Percentiles rank a stretch among this genome's conserved stretches.
Conservation (phyloP, 768 basidiomycete genomes). For the Boletus sensibilis region DNA sequence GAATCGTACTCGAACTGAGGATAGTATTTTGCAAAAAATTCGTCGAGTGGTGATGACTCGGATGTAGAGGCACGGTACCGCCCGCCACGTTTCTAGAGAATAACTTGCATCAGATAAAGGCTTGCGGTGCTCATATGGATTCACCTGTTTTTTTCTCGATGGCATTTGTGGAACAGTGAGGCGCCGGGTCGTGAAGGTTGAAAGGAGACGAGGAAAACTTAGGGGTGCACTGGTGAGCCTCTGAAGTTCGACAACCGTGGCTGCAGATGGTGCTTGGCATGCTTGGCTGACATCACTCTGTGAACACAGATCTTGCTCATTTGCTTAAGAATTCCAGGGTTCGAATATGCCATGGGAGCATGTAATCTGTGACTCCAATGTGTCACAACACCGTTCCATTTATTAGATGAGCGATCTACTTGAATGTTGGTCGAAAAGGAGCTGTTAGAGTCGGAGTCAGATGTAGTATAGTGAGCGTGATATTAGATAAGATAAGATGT, state of each 20-base stretch:
- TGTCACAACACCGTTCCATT: too few relatives aligned
- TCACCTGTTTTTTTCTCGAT: not conserved
- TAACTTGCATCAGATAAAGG: not conserved
- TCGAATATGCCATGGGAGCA: too few relatives aligned
- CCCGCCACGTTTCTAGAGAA: not conserved
- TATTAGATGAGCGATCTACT: too few relatives aligned
- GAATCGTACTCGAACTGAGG: slow-evolving; percentile 6
- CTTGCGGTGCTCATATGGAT: too few relatives aligned
- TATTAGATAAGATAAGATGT: slow-evolving; percentile 1
- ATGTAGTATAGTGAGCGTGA: too few relatives aligned
- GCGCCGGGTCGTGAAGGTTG: not conserved
- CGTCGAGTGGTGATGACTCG: not conserved
- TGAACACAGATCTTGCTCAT: too few relatives aligned
- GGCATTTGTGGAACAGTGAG: not conserved
- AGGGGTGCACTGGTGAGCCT: not conserved
- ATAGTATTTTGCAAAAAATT: not conserved
- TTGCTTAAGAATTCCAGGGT: too few relatives aligned
- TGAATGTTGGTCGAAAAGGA: not conserved
- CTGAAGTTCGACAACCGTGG: not conserved
- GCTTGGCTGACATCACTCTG: slow-evolving; percentile 5
- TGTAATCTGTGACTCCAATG: too few relatives aligned
- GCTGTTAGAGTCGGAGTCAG: too few relatives aligned
- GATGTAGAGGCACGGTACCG: not conserved
- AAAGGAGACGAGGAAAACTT: not conserved
- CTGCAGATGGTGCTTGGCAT: not conserved